Evolutionary conservation across 2,329 filamentous ascomycete genomes (phyloP), one percentile per base, ranked within the genome.

Genomic region (Talaromyces sp.): DNA sequence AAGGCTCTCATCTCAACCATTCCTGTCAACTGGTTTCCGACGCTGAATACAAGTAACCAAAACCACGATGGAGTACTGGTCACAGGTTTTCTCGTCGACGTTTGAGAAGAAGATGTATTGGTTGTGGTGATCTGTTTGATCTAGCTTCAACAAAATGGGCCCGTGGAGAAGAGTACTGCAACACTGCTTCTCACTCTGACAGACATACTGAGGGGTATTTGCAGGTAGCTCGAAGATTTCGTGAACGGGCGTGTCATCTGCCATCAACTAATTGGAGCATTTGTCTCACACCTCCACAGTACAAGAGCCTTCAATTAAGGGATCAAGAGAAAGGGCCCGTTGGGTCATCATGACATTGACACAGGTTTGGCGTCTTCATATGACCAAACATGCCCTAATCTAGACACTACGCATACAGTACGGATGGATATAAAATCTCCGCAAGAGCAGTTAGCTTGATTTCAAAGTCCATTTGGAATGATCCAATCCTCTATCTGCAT

Each of bases 401-500:
- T 49, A 24, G 4, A 31, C 27, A 31, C 7, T 6, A 6, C 7
- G 27, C 27, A 31, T 31, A 7, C 27, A 31, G 27, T 7, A 31
- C 27, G 3, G 35, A 37, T 11, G 35, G 13, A 37, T 13, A 10
- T 37, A 37, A 22, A 14, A 14, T 56, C 14, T 31, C 3, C 5
- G 5, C 27, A 31, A 31, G 52, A 56, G n/a, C 11, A 56, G 49
- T 33, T 37, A 56, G 37, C 52, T 56, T 56, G 52, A 56, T 22
- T 56, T 56, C 50, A 22, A 39, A 56, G 11, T 39, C 24, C 33
- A 56, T 39, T 56, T 37, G 33, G 33, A 56, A 56, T 56, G 33
- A 37, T 56, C 52, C 52, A 56, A 37, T 56, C 31, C 33, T 56
- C 52, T 56, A 56, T 56, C 52, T 56, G 52, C 33, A 56, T 24